A percentile compares a stretch with the other conserved stretches of the same genome.
Evolutionary conservation across 2,329 filamentous ascomycete species (phyloP).

Genomic region (Stagonosporopsis tanaceti): DNA sequence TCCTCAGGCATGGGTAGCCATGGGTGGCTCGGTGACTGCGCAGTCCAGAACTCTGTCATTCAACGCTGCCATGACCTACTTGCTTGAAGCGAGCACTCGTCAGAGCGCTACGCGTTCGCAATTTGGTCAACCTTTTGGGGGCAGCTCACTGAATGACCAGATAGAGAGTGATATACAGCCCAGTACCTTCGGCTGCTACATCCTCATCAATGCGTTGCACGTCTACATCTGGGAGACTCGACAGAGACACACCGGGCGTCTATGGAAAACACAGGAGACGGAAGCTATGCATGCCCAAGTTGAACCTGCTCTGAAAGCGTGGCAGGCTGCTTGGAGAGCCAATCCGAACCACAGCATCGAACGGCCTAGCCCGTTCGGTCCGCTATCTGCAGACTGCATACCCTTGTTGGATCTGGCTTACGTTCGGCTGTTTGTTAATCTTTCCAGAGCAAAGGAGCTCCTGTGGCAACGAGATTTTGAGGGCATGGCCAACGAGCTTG

Average conservation of each 20-base stretch:
- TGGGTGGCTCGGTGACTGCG: constrained; percentile 74
- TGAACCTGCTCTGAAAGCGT: constrained; percentile 90
- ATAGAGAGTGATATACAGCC: constrained; percentile 73
- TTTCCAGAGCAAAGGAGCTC: constrained; percentile 89
- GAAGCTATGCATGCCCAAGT: constrained; percentile 97
- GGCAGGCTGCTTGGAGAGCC: constrained; percentile 90
- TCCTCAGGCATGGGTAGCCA: constrained; percentile 79
- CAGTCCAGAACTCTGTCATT: constrained; percentile 79
- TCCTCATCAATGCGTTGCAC: constrained; percentile 92
- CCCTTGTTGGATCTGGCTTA: constrained; percentile 91
- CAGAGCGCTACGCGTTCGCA: constrained; percentile 53
- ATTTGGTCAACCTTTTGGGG: constrained; percentile 58
- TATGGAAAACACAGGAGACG: constrained; percentile 91
- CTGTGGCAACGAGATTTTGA: constrained; percentile 96
- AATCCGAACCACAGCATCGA: constrained; percentile 86
- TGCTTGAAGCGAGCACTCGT: constrained; percentile 79
- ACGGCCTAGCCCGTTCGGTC: constrained; percentile 84
- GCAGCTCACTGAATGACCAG: constrained; percentile 59
- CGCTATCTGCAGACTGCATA: constrained; percentile 88
- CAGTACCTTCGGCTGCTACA: constrained; percentile 89
- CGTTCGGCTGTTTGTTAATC: constrained; percentile 88
- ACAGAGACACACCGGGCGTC: constrained; percentile 84
- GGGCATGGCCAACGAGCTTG: constrained; percentile 86
- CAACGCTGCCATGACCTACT: constrained; percentile 78
- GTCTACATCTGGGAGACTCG: constrained; percentile 99